A percentile compares a stretch with the other conserved stretches of the same genome.
Conservation (phyloP, 164 flowering plant genomes). For the Stephania japonica region DNA sequence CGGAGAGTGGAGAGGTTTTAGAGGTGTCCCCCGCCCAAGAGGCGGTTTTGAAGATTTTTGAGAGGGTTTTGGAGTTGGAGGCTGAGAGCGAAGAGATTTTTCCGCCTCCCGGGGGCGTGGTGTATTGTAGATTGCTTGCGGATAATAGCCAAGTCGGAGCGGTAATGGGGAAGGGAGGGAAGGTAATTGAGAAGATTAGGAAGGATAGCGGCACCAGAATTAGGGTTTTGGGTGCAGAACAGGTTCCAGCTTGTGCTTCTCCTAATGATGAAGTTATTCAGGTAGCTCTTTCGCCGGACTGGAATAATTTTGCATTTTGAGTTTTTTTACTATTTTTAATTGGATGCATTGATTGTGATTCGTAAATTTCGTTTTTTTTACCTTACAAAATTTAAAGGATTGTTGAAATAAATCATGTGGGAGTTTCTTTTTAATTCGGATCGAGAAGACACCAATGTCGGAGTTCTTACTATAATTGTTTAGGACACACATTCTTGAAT, state of each 20-base stretch:
- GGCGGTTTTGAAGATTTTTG: constrained; percentile 62
- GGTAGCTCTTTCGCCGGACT: constrained; percentile 30
- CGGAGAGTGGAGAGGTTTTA: constrained; percentile 14
- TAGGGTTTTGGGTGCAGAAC: constrained; percentile 44
- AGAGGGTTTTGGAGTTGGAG: constrained; percentile 59
- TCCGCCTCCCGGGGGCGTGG: constrained; percentile 27
- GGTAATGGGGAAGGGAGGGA: constrained; percentile 83
- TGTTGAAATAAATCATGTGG: background rate
- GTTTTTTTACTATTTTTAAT: background rate
- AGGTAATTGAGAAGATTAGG: constrained; percentile 58
- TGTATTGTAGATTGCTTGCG: constrained; percentile 59
- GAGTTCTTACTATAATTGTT: too few relatives aligned
- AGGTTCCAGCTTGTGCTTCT: constrained; percentile 47
- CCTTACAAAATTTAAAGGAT: too few relatives aligned
- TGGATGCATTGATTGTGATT: background rate
- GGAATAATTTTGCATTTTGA: background rate
- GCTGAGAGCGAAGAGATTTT: constrained; percentile 37
- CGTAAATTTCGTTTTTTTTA: too few relatives aligned
- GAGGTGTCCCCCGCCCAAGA: constrained; percentile 56
- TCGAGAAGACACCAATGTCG: background rate
- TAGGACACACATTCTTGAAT: background rate
- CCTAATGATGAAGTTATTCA: constrained; percentile 61
- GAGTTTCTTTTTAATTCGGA: background rate
- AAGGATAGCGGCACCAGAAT: constrained; percentile 60
- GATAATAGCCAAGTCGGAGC: constrained; percentile 50